Base-by-base conservation (phyloP, 345 rosid genomes). In the Carallia brachiata region DNA sequence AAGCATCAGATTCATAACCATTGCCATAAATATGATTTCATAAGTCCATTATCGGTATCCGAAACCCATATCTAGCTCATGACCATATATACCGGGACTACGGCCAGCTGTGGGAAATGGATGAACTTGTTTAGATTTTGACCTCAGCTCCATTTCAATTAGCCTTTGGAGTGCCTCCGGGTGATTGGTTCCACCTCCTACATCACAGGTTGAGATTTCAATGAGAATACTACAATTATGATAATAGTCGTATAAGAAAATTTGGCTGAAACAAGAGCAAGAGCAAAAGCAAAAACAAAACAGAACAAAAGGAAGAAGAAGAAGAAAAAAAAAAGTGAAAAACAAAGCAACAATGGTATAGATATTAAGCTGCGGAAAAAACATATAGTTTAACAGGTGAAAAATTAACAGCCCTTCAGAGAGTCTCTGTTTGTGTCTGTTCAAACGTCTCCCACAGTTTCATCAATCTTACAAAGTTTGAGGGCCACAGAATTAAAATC, bases 131-230 rank as follows among this genome's bases (percentile, higher is more conserved):
- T 83, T 94, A 4, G 91, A 69, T 27, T 87, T 89, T 66, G 89
- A 78, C 67, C 93, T 84, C 18, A 82, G 85, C 32, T 91, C 90
- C 89, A 89, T 90, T 82, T 88, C 96, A 30, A 92, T 53, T 50
- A 92, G 86, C 82, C 90, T 79, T 71, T 86, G 96, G 65, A 90
- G 86, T 52, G 88, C 86, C 70, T 82, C 96, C 2, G 96, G 88
- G 72, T 83, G 92, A 72, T 70, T 80, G 75, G 70, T 78, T 73
- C 85, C 84, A 36, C 78, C 68, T 48, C 82, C 87, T 1, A 54
- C 80, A 17, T 85, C 87, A 32, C 89, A 63, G 79, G 75, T 96
- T 91, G 82, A 50, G 74, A 36, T 71, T 70, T 36, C 66, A 70
- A 36, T 9, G 31, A 27, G 18, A 70, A 19, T 27, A 56, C 10